phyloP scores from a whole-genome alignment of 2,329 filamentous ascomycete species.

The Rasamsonia emersonii region DNA sequence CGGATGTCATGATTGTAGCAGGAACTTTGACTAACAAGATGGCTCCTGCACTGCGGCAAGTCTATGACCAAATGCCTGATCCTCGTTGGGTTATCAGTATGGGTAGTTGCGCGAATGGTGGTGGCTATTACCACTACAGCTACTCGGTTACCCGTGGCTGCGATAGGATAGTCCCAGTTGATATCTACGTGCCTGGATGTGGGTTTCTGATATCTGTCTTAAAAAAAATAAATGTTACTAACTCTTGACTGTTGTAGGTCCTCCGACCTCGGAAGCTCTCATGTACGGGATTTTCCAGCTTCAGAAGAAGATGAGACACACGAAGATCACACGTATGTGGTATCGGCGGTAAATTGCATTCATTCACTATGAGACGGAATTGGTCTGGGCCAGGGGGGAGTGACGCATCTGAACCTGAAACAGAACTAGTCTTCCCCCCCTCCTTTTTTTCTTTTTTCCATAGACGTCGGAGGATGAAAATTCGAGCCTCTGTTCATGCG shows the following conservation, averaged over 20 bases:
- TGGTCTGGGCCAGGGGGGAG: too few species aligned
- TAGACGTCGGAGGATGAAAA: too few species aligned
- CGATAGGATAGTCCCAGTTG: constrained; percentile 73
- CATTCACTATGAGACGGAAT: constrained; percentile 2
- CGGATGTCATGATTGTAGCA: constrained; percentile 85
- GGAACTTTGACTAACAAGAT: constrained; percentile 91
- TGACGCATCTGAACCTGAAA: too few species aligned
- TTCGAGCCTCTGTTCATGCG: too few species aligned
- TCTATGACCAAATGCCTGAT: constrained; percentile 94
- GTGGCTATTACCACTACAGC: constrained; percentile 82
- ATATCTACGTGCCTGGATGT: constrained; percentile 78
- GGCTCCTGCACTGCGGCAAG: constrained; percentile 78
- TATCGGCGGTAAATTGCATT: constrained; percentile 38
- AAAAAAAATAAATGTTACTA: constrained; percentile 7
- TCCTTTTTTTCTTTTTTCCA: too few species aligned
- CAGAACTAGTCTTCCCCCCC: too few species aligned
- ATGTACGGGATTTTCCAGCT: constrained; percentile 67
- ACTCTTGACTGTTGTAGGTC: constrained; percentile 24
- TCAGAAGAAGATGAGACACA: constrained; percentile 66
- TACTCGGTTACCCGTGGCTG: constrained; percentile 71
- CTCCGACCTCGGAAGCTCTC: constrained; percentile 47
- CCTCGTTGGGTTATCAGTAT: constrained; percentile 82
- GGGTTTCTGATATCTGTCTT: constrained; percentile 36
- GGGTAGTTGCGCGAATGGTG: constrained; percentile 79
- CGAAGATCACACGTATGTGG: constrained; percentile 50